Conservation (phyloP, 78 protist genomes). For the Capsaspora owczarzaki region DNA sequence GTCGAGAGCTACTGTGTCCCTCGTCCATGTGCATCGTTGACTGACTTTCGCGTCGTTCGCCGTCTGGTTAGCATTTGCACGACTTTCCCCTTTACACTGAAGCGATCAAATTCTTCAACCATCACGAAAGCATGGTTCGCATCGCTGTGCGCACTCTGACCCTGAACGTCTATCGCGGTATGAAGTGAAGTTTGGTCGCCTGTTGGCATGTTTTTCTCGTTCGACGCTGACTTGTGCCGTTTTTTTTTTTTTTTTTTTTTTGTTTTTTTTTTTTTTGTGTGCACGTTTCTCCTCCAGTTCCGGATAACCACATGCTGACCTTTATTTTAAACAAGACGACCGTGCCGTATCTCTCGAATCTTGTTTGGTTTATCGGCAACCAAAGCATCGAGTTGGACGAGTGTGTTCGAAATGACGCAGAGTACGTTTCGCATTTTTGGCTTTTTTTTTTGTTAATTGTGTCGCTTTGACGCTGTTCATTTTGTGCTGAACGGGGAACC, state of each 20-base stretch:
- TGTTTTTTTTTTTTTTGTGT: background rate
- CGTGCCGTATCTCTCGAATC: slow-evolving; percentile 2
- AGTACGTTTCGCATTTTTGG: background rate
- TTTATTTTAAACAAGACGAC: background rate
- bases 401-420: background rate
- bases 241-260: too few species aligned
- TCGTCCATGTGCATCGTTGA: background rate
- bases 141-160: slow-evolving; percentile 81
- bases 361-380: slow-evolving; percentile 8
- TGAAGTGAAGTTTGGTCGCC: background rate
- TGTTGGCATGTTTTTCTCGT: too few species aligned
- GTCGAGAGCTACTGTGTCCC: background rate
- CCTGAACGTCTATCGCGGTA: slow-evolving; percentile 63
- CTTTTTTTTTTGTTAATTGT: background rate
- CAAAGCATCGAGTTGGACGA: background rate
- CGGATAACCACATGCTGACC: background rate
- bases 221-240: background rate
- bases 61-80: slow-evolving; percentile 39
- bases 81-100: slow-evolving; percentile 87
- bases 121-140: slow-evolving; percentile 79
- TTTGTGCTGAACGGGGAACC: background rate
- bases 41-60: too few species aligned
- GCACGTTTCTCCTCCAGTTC: background rate
- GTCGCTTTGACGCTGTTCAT: background rate
- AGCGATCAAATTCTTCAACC: slow-evolving; percentile 81